Base-by-base conservation (phyloP, 345 rosid species). In the Eucalyptus sp. region DNA sequence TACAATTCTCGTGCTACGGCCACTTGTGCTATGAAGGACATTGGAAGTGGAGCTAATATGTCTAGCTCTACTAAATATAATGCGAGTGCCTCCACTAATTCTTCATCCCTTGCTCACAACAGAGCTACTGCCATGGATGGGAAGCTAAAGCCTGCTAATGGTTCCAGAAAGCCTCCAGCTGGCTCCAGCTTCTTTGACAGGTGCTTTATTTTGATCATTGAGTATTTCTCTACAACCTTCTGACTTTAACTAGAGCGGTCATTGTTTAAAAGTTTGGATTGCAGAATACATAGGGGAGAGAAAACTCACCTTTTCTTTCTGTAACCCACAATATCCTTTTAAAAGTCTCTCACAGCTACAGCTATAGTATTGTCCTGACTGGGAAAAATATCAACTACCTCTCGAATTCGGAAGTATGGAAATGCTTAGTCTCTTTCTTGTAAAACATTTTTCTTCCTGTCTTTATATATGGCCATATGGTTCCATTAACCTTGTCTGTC, bases 131-230 rank as follows among this genome's bases (percentile, higher is more conserved):
- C 89, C 62, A 83, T 93, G 37, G 90, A 46, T 86, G 86, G 46
- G 27, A 93, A 88, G 81, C 58, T 83, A 89, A 92, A 92, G 88
- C 81, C 88, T 90, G 29, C 93, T 87, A 93, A 91, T 90, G 91
- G 91, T 89, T 76, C 86, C 71, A 96, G 90, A 90, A 95, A 95
- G 93, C 91, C 90, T 88, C 91, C 92, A 68, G 89, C 91, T 87
- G 91, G 88, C 43, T 91, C 93, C 83, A 92, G 43, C 93, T 97
- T 95, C 93, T 97, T 97, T 88, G 98, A 96, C 91, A 95, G 99
- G 99, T 96, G 93, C 64, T 66, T 89, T 56, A 29, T 46, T 79
- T 52, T 17, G 29, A 56, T 62, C 83, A 29, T 76, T 60, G 83
- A 13, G 50, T 37, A 44, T 56, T 87, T 54, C 13, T 25, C 51